Conservation (phyloP, 2,329 filamentous ascomycete genomes). For the Alternaria incomplexa region DNA sequence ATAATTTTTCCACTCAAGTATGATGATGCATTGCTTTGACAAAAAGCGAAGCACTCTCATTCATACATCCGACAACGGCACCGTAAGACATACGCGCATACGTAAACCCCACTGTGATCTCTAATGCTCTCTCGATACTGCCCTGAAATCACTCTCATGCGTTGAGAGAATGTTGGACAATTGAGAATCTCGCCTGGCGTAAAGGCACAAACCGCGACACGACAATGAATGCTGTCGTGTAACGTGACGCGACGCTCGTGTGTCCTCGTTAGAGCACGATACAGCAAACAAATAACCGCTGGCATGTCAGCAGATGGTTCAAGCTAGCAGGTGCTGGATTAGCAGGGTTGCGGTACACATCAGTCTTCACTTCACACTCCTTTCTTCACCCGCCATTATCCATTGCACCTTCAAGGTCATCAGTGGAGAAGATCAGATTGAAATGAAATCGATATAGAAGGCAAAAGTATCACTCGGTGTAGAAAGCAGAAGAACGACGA, state of each 20-base stretch:
- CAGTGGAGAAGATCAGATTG: neutral
- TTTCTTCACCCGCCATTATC: neutral
- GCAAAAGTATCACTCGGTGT: neutral
- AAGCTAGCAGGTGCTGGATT: neutral
- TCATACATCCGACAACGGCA: neutral
- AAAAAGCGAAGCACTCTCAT: neutral
- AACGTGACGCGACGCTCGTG: neutral
- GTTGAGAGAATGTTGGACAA: neutral
- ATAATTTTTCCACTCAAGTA: neutral
- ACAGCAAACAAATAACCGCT: neutral
- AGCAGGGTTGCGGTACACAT: neutral
- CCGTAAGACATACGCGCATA: neutral
- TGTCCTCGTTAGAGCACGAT: neutral
- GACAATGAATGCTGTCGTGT: neutral
- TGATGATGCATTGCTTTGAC: neutral
- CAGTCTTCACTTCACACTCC: neutral
- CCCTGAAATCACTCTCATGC: neutral
- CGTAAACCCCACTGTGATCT: neutral
- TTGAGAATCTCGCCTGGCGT: neutral
- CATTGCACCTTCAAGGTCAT: neutral
- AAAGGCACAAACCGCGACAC: neutral
- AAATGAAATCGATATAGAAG: neutral
- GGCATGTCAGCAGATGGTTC: neutral
- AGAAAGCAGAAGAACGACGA: neutral
- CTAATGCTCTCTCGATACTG: neutral